These are phyloP conservation scores for Syzygium malaccense DNA, from an alignment of 441 rosid species.

Conservation along the genomic window DNA sequence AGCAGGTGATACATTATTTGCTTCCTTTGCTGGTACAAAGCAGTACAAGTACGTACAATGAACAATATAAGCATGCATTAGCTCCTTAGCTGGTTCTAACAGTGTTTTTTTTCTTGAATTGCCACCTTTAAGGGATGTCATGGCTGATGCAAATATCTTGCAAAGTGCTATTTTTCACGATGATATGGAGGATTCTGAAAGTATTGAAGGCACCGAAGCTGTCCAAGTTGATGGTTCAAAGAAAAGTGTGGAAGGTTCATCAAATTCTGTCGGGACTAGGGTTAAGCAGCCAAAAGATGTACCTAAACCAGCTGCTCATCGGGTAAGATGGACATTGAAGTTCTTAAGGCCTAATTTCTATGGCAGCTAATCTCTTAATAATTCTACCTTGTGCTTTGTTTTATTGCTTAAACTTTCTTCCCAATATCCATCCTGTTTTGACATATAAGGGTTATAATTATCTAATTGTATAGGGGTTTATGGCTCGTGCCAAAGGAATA, in stretches of 20 bases:
- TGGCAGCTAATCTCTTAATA: neutral
- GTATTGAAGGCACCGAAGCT: conserved; percentile 33
- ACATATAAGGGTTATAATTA: neutral
- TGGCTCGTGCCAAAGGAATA: conserved; percentile 98
- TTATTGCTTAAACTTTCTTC: neutral
- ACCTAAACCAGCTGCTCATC: conserved; percentile 94
- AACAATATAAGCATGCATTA: neutral
- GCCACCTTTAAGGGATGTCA: conserved; percentile 62
- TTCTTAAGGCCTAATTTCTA: neutral
- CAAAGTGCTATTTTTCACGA: conserved; percentile 97
- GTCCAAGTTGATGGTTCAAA: conserved; percentile 30
- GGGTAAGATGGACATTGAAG: conserved; percentile 39
- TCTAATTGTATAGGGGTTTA: conserved; percentile 63
- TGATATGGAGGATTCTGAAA: conserved; percentile 48
- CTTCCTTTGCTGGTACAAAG: conserved; percentile 93
- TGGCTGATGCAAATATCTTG: conserved; percentile 92
- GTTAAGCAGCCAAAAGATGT: conserved; percentile 44
- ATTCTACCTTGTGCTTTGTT: neutral
- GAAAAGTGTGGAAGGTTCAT: conserved; percentile 35
- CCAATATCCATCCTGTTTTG: neutral
- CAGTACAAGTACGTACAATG: conserved; percentile 71
- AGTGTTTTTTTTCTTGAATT: neutral
- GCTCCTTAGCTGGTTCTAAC: neutral
- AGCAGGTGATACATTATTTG: conserved; percentile 94
- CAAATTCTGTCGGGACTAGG: conserved; percentile 43